Conservation (phyloP, 805 yeast genomes). For the Candida broadrunensis region DNA sequence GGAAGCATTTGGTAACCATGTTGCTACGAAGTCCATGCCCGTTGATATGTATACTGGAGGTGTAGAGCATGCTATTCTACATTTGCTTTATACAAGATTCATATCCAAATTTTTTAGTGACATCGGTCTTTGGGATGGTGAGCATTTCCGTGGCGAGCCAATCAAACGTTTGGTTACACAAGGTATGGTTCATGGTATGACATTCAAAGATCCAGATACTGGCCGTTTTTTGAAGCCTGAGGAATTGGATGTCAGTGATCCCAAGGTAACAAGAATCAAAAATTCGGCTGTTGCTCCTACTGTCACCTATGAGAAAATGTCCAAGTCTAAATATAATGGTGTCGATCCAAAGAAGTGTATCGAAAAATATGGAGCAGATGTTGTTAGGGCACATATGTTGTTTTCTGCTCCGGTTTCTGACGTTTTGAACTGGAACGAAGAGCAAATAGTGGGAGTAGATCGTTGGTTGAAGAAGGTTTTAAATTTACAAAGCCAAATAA, state of each 20-base stretch:
- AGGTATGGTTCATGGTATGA: slow-evolving; percentile 97
- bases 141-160: slow-evolving; percentile 67
- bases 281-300: slow-evolving; percentile 50
- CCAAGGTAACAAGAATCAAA: slow-evolving; percentile 43
- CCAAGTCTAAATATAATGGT: slow-evolving; percentile 93
- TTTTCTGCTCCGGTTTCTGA: slow-evolving; percentile 90
- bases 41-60: slow-evolving; percentile 94
- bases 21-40: slow-evolving; percentile 52
- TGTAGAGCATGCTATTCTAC: slow-evolving; percentile 94
- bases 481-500: slow-evolving; percentile 18
- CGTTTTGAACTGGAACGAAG: slow-evolving; percentile 85
- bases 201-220: slow-evolving; percentile 66
- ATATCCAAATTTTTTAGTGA: slow-evolving; percentile 73
- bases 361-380: slow-evolving; percentile 80
- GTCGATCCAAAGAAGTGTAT: slow-evolving; percentile 85
- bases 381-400: slow-evolving; percentile 87
- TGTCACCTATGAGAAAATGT: slow-evolving; percentile 85
- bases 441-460: slow-evolving; percentile 79
- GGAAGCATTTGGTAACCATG: slow-evolving; percentile 45
- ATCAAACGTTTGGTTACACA: slow-evolving; percentile 79
- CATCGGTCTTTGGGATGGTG: slow-evolving; percentile 68
- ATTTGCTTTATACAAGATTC: slow-evolving; percentile 82
- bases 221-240: slow-evolving; percentile 78
- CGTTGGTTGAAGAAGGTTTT: slow-evolving; percentile 76
- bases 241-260: slow-evolving; percentile 52